phyloP scores from a whole-genome alignment of 768 basidiomycete genomes.

The Tephrocybe rancida region DNA sequence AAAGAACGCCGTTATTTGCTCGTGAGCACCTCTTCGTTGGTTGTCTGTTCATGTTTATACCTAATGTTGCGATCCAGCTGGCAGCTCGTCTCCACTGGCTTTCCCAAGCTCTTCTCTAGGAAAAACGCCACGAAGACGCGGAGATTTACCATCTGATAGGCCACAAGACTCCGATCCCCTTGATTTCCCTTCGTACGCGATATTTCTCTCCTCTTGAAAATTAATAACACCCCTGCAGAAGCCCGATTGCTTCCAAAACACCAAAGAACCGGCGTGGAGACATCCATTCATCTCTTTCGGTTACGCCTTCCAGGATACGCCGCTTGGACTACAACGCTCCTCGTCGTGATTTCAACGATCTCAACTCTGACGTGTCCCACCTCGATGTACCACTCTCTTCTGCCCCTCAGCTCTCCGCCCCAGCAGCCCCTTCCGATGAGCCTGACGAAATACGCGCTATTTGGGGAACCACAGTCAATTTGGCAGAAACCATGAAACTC shows the following conservation, averaged over 20 bases:
- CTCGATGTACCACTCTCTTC: constrained; percentile 62
- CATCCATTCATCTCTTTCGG: constrained; percentile 80
- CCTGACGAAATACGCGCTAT: constrained; percentile 89
- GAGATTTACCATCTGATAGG: constrained; percentile 33
- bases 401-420: constrained; percentile 58
- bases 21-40: no score
- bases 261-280: constrained; percentile 84
- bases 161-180: constrained; percentile 65
- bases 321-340: constrained; percentile 26
- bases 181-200: constrained; percentile 66
- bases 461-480: constrained; percentile 97
- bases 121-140: constrained; percentile 41
- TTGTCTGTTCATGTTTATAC: constrained; percentile 6
- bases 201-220: neutral
- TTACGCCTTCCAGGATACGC: constrained; percentile 51
- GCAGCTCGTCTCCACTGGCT: constrained; percentile 62
- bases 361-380: constrained; percentile 60
- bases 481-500: constrained; percentile 87
- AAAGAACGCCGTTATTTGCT: constrained; percentile 53
- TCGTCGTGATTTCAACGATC: constrained; percentile 40
- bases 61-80: constrained; percentile 33
- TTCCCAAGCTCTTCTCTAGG: no score
- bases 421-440: constrained; percentile 63
- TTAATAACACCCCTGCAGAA: constrained; percentile 34
- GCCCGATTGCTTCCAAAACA: constrained; percentile 53